Conservation (phyloP, 257 asterid species). For the Fraxinus quadrangulata region DNA sequence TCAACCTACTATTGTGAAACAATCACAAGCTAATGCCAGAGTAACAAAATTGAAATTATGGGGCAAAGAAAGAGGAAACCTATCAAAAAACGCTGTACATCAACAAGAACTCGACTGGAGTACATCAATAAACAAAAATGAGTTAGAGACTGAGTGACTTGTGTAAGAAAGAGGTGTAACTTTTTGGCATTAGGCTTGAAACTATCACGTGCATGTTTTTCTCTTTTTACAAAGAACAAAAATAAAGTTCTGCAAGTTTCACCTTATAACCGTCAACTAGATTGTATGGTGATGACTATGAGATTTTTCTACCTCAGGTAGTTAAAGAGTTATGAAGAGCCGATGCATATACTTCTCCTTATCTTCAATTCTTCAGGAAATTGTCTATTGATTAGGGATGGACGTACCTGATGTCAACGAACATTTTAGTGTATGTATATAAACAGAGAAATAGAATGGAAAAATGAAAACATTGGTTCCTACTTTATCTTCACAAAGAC, state of each 20-base stretch:
- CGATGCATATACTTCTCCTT: neutral
- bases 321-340: neutral
- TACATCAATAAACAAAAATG: neutral
- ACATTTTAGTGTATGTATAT: neutral
- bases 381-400: constrained; percentile 5
- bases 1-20: neutral
- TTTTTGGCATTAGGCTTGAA: neutral
- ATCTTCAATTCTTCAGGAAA: constrained; percentile 14
- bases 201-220: neutral
- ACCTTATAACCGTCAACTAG: constrained; percentile 5
- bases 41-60: neutral
- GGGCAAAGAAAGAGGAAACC: constrained; percentile 19
- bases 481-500: neutral
- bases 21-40: neutral
- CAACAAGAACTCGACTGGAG: neutral
- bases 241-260: constrained; percentile 5
- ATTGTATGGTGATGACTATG: constrained; percentile 8
- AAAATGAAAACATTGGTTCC: neutral
- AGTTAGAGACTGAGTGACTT: neutral
- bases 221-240: constrained; percentile 11
- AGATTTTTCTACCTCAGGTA: neutral
- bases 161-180: neutral
- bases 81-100: constrained; percentile 13
- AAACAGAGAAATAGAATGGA: neutral
- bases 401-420: constrained; percentile 24